Percentiles rank a stretch among this genome's conserved stretches.
Evolutionary conservation across 2,329 filamentous ascomycete genomes (phyloP).

Genomic region (Cladophialophora bantiana): DNA sequence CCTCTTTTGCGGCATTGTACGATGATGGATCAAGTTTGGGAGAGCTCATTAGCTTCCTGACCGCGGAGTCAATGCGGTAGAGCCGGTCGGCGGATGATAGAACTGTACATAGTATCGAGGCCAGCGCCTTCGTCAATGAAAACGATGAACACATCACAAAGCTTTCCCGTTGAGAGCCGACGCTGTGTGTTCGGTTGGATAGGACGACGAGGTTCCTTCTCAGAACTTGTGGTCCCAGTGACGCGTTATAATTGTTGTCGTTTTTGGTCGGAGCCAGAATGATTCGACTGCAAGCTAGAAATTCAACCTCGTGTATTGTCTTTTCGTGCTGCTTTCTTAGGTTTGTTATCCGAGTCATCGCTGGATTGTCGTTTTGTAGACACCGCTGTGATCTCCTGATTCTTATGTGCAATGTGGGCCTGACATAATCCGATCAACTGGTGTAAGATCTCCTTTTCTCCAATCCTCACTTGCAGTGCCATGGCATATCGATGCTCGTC

Average conservation of each 20-base stretch:
- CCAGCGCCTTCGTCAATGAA: constrained; percentile 35
- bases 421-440: constrained; percentile 57
- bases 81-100: constrained; percentile 14
- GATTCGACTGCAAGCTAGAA: background rate
- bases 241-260: background rate
- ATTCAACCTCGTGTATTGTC: constrained; percentile 5
- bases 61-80: constrained; percentile 3
- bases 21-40: constrained; percentile 23
- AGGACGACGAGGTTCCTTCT: background rate
- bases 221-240: background rate
- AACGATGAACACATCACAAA: constrained; percentile 1
- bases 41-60: constrained; percentile 18
- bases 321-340: constrained; percentile 27
- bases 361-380: constrained; percentile 45
- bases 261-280: background rate
- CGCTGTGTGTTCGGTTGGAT: background rate
- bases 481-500: constrained; percentile 56
- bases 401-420: constrained; percentile 45
- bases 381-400: constrained; percentile 30
- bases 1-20: constrained; percentile 25
- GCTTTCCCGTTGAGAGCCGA: background rate
- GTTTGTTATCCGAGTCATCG: constrained; percentile 37
- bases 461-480: constrained; percentile 72
- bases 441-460: constrained; percentile 73
- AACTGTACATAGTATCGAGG: constrained; percentile 37